Base-by-base conservation (phyloP, 169 alveolate species). In the Eimeria falciformis region DNA sequence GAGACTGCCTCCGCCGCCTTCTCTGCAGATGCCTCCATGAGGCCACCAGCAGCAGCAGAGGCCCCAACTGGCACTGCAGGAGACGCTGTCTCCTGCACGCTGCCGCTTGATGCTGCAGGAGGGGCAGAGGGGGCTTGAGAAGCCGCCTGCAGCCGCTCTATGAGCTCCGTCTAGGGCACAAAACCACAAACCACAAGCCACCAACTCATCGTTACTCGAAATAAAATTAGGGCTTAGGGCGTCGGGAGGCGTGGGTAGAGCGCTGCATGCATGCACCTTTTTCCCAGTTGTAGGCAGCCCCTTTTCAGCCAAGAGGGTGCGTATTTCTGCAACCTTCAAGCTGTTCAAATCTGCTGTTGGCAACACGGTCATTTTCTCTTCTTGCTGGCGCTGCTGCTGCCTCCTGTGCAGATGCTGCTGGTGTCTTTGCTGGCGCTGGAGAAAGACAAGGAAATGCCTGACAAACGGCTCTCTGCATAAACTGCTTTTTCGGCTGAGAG, bases 201-300 rank as follows among this genome's bases (percentile, higher is more conserved):
- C 37, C 37, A 14, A 65, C 77, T 65, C 33, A 14, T 12, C 3
- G 78, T n/a, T n/a, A n/a, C n/a, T n/a, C n/a, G n/a, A n/a, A n/a
- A n/a, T n/a, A n/a, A n/a, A n/a, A n/a, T 21, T 11, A 14, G 5
- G 40, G 37, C 43, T 37, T 3, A 66, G 40, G 78, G 4, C 47
- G 3, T 66, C 12, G 40, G 43, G 29, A 3, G 43, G 78, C 3
- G 2, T n/a, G 43, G 4, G 40, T 5, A 66, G 55, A 37, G n/a
- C n/a, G n/a, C n/a, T n/a, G n/a, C n/a, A n/a, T n/a, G n/a, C n/a
- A n/a, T 5, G 12, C 43, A 82, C 90, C 78, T 82, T 82, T 23
- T 82, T 82, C 11, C 90, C 90, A 4, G 75, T 82, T 27, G 78
- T 82, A 2, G 90, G 90, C 23, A 82, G 90, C n/a, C 90, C 90